Conservation (phyloP, 208 protist genomes). For the Trypanosoma platydactyli region DNA sequence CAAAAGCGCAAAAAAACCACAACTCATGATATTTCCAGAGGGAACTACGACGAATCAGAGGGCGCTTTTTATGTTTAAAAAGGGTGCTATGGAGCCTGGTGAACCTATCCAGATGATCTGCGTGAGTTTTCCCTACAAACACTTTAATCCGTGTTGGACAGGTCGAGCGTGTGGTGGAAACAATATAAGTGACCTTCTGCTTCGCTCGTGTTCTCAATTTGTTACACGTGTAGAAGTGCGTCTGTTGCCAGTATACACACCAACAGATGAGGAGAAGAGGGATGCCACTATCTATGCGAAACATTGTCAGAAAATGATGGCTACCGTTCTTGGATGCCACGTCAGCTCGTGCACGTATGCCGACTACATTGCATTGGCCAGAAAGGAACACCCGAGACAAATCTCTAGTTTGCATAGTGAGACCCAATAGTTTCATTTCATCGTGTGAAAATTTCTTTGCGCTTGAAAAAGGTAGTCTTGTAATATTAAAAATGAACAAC, state of each 20-base stretch:
- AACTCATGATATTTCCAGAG: constrained; percentile 89
- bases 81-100: constrained; percentile 83
- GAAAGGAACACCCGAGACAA: not conserved
- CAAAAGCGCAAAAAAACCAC: constrained; percentile 34
- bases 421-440: no score
- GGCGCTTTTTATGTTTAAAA: constrained; percentile 81
- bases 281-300: constrained; percentile 72
- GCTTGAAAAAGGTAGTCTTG: no score
- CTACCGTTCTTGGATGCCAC: constrained; percentile 51
- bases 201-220: constrained; percentile 83
- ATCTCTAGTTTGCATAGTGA: not conserved
- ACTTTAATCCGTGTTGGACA: constrained; percentile 90
- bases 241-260: constrained; percentile 84
- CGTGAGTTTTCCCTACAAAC: constrained; percentile 76
- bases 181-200: constrained; percentile 53
- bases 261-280: constrained; percentile 75
- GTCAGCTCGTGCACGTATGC: constrained; percentile 65
- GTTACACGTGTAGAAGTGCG: constrained; percentile 79
- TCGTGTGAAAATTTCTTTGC: no score
- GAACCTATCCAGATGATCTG: constrained; percentile 89
- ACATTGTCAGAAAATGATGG: constrained; percentile 89
- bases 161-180: constrained; percentile 72
- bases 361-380: constrained; percentile 43
- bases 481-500: no score
- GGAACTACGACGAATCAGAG: constrained; percentile 82